Conservation (phyloP, 1,139 yeast genomes). For the Petasospora fabianii region DNA sequence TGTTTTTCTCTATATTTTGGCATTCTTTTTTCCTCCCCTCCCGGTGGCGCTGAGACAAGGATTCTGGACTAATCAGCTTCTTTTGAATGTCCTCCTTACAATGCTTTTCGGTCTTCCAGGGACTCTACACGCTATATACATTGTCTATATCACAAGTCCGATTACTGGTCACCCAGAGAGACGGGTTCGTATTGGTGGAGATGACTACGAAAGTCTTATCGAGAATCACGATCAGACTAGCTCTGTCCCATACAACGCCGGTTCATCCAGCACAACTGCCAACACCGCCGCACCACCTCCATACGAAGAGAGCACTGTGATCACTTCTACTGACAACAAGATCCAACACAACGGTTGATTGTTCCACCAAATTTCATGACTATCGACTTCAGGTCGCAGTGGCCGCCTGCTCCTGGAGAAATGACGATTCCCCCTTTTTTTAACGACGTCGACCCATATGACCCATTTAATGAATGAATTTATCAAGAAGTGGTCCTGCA, state of each 20-base stretch:
- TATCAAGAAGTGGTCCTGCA: too few species aligned
- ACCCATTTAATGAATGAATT: too few species aligned
- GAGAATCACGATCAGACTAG: conserved; percentile 9
- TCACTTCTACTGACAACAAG: conserved; percentile 7
- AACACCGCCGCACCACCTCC: conserved; percentile 8
- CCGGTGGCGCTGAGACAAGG: conserved; percentile 32
- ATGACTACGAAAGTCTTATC: conserved; percentile 22
- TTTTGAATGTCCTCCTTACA: conserved; percentile 27
- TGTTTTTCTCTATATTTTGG: conserved; percentile 27
- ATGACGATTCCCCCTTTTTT: too few species aligned
- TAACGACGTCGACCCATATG: too few species aligned
- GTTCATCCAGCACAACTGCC: too few species aligned
- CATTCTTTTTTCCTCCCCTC: conserved; percentile 31
- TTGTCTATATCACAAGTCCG: conserved; percentile 22
- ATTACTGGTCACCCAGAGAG: conserved; percentile 17
- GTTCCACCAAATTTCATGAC: too few species aligned
- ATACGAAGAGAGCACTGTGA: neutral
- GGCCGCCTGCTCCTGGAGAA: too few species aligned
- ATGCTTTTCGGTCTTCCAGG: conserved; percentile 31
- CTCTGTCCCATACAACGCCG: neutral
- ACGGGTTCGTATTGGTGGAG: conserved; percentile 10
- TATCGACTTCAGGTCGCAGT: too few species aligned
- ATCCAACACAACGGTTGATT: too few species aligned
- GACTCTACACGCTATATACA: conserved; percentile 25
- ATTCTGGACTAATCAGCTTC: conserved; percentile 25